Conservation (phyloP, 2,329 filamentous ascomycete species). For the Aspergillus transmontanensis region DNA sequence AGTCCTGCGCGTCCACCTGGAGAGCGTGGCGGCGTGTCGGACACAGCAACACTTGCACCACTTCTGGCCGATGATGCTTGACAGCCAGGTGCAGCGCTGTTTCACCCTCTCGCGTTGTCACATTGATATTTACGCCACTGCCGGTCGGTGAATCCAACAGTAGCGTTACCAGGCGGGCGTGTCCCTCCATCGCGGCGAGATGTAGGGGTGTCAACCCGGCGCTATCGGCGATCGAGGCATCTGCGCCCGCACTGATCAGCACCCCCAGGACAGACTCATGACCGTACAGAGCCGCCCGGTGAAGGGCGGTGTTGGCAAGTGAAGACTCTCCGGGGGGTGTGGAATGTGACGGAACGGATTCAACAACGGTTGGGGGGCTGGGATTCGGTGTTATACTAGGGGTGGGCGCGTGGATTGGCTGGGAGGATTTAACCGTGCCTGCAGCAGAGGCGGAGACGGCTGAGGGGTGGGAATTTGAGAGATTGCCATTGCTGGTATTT, state of each 20-base stretch:
- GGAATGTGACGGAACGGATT: neutral
- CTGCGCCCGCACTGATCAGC: conserved; percentile 10
- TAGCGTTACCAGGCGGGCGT: conserved; percentile 3
- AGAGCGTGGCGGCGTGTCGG: neutral
- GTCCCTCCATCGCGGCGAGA: conserved; percentile 10
- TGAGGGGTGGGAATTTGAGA: neutral
- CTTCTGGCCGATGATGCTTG: neutral
- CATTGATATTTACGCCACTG: conserved; percentile 3
- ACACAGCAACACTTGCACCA: conserved; percentile 5
- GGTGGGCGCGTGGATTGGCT: neutral
- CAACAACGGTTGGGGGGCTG: neutral
- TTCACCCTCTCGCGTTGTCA: conserved; percentile 6
- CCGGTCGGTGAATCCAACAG: neutral
- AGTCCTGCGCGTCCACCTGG: neutral
- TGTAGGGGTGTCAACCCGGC: conserved; percentile 12
- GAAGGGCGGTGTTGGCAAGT: neutral
- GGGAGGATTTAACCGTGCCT: neutral
- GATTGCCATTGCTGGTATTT: neutral
- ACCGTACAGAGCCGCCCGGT: neutral
- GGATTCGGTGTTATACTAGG: neutral
- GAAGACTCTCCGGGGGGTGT: neutral
- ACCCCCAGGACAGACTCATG: conserved; percentile 8
- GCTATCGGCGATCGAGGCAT: conserved; percentile 12
- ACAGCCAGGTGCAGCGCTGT: conserved; percentile 13
- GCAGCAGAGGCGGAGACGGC: neutral